phyloP scores from a whole-genome alignment of 495 filamentous ascomycete species.

The Penicillium flavigenum region DNA sequence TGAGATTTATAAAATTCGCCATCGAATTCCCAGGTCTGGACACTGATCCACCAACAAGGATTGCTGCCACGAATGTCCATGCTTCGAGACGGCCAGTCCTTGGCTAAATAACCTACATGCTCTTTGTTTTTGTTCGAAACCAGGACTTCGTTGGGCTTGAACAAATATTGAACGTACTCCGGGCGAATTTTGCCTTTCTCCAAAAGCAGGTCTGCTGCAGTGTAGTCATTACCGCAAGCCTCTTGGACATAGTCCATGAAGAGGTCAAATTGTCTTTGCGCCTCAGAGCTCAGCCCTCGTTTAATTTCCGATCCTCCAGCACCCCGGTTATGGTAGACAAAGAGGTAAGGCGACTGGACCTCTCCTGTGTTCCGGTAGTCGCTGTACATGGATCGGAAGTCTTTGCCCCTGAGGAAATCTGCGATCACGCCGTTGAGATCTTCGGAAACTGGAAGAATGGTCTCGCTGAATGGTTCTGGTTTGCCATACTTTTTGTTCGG shows the following conservation, averaged over 20 bases:
- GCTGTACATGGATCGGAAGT: neutral
- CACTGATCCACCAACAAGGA: neutral
- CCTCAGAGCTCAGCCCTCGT: neutral
- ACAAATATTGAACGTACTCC: conserved; percentile 23
- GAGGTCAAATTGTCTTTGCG: conserved; percentile 9
- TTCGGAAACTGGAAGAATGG: conserved; percentile 12
- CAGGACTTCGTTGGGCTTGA: conserved; percentile 22
- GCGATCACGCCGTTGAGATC: conserved; percentile 8
- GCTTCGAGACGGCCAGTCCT: neutral
- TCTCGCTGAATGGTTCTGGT: conserved; percentile 15
- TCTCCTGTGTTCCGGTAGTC: neutral
- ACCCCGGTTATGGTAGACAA: conserved; percentile 7
- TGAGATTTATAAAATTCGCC: neutral
- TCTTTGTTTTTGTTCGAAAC: conserved; percentile 11
- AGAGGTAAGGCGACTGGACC: conserved; percentile 6
- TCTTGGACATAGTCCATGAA: conserved; percentile 13
- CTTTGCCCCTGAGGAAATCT: neutral
- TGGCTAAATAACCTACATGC: conserved; percentile 2
- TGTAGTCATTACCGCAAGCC: conserved; percentile 15
- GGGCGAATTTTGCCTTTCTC: conserved; percentile 24
- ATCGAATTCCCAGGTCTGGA: conserved; percentile 5
- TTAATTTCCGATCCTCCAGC: neutral
- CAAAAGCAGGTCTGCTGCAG: conserved; percentile 21
- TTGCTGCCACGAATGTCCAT: neutral
- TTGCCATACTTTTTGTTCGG: neutral